Conservation (phyloP, 2,329 filamentous ascomycete genomes). For the Xylariales sp. region DNA sequence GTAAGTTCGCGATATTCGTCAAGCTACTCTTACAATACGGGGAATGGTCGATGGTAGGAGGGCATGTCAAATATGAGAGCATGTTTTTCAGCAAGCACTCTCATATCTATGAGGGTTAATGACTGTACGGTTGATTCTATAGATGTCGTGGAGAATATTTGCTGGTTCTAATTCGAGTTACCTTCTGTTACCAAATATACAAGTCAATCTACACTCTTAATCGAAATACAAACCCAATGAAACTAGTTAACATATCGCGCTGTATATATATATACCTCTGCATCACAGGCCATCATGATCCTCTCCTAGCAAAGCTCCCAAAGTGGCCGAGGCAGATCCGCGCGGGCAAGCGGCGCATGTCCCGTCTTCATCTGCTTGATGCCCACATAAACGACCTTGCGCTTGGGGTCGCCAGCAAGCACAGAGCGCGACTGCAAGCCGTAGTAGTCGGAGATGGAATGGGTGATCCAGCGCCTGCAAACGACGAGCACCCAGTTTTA, state of each 20-base stretch:
- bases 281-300: not conserved
- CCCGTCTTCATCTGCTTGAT: slow-evolving; percentile 63
- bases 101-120: not conserved
- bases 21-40: not conserved
- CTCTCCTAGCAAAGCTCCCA: slow-evolving; percentile 68
- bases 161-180: slow-evolving; percentile 14
- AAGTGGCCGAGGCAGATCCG: slow-evolving; percentile 68
- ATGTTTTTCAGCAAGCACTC: not conserved
- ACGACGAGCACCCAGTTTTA: slow-evolving; percentile 32
- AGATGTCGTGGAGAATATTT: not conserved
- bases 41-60: not conserved
- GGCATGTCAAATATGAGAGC: not conserved
- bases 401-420: slow-evolving; percentile 75
- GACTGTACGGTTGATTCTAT: slow-evolving; percentile 6
- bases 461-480: slow-evolving; percentile 86
- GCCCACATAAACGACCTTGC: slow-evolving; percentile 86
- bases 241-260: slow-evolving; percentile 9
- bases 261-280: not conserved
- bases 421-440: slow-evolving; percentile 86
- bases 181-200: slow-evolving; percentile 15
- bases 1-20: not conserved
- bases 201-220: slow-evolving; percentile 14
- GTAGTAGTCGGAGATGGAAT: slow-evolving; percentile 93
- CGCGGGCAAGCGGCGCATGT: slow-evolving; percentile 41
- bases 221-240: slow-evolving; percentile 15